These are phyloP conservation scores for Xylaria venustula DNA, from an alignment of 495 filamentous ascomycete genomes.

Conservation along the genomic window DNA sequence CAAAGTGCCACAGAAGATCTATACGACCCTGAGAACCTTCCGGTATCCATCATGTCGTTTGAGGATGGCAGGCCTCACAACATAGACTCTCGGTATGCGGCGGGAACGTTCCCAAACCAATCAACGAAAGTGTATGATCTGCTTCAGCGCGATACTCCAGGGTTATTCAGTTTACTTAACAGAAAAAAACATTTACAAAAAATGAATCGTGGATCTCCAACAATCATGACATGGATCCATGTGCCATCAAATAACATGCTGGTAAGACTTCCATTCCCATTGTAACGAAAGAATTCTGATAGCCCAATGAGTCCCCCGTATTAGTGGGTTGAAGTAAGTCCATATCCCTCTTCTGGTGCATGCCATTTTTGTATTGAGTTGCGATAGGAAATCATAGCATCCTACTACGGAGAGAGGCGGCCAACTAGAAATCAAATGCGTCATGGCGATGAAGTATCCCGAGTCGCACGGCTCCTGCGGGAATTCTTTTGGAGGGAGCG, in stretches of 20 bases:
- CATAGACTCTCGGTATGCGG: constrained; percentile 3
- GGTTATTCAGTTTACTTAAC: too few species aligned
- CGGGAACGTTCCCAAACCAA: constrained; percentile 11
- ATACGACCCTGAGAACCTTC: not conserved
- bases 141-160: not conserved
- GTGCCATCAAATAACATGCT: constrained; percentile 39
- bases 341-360: not conserved
- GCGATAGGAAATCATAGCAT: constrained; percentile 17
- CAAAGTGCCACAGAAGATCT: not conserved
- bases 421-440: constrained; percentile 19
- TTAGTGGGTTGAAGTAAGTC: constrained; percentile 5
- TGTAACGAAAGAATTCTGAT: not conserved
- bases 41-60: not conserved
- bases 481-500: constrained; percentile 36
- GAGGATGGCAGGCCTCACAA: constrained; percentile 5
- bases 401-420: constrained; percentile 29
- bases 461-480: constrained; percentile 26
- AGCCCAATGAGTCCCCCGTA: not conserved
- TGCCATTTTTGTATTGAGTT: constrained; percentile 6
- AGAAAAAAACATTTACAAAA: too few species aligned
- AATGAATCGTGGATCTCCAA: too few species aligned
- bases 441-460: constrained; percentile 5
- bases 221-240: constrained; percentile 26
- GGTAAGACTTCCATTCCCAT: not conserved
- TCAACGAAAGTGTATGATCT: not conserved